Base-by-base conservation (phyloP, 768 basidiomycete genomes). In the Rhodosporidiobolus sp. region DNA sequence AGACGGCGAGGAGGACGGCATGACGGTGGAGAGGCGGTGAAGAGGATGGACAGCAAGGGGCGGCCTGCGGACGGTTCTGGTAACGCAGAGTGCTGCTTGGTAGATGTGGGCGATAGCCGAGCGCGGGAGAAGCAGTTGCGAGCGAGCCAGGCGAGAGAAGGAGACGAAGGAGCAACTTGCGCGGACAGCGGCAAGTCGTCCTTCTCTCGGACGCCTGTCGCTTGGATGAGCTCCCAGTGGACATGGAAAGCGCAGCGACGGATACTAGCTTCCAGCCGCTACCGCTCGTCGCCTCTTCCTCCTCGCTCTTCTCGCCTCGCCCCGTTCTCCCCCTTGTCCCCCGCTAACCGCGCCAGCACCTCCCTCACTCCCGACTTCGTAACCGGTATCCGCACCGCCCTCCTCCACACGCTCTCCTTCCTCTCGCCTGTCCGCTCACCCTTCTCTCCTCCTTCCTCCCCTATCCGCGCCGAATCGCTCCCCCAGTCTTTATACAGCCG, bases 401-500 rank as follows among this genome's bases (percentile, higher is more conserved):
- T 28, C 52, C 34, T 67, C 70, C 74, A 75, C 30, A 75, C 64
- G 32, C 30, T 69, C 63, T 65, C 74, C 46, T 38, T 66, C 56
- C 49, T 12, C 34, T 6, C 9, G n/a, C 43, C 45, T 46, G 1
- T 17, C 45, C 28, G 8, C 4, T 22, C 20, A 34, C 22, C 9
- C n/a, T 20, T 49, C 46, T 66, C 48, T 11, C 26, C 54, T 1
- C 32, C 60, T 19, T 48, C 48, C 19, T 12, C 35, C 45, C 59
- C 53, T 4, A 17, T 24, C 34, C 9, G 20, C 6, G n/a, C 22
- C 22, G 30, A 34, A 11, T 60, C 53, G 11, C 53, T 49, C 38
- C 60, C 65, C 78, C 78, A 79, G 24, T 68, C 60, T 20, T 32
- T 24, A 45, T 79, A 79, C 57, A 78, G 58, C n/a, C 35, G 26